phyloP scores from a whole-genome alignment of 805 yeast genomes.

The Hanseniaspora singularis region DNA sequence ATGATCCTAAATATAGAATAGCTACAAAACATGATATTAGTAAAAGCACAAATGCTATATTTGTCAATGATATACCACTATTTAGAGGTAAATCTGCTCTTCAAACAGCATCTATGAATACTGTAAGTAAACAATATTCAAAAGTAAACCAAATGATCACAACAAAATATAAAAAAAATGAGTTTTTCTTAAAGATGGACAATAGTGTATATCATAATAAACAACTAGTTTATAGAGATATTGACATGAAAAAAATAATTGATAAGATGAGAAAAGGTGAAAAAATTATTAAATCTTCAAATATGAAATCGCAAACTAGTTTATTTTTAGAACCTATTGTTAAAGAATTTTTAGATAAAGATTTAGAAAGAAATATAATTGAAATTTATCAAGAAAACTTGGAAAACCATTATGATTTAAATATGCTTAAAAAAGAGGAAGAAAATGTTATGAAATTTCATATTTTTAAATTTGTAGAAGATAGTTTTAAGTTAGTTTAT shows the following conservation, averaged over 20 bases:
- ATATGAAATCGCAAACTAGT: neutral
- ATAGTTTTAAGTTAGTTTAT: neutral
- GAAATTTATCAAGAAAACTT: neutral
- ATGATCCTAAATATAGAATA: conserved; percentile 8
- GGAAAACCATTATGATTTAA: neutral
- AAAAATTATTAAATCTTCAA: neutral
- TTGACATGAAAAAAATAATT: neutral
- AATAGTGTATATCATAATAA: conserved; percentile 4
- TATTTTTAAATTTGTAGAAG: neutral
- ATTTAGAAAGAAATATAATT: neutral
- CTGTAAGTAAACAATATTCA: conserved; percentile 13
- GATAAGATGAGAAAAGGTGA: neutral
- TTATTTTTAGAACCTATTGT: conserved; percentile 6
- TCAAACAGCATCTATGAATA: conserved; percentile 10
- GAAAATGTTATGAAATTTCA: conserved; percentile 3
- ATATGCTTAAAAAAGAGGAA: neutral
- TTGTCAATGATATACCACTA: conserved; percentile 5
- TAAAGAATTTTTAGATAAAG: neutral
- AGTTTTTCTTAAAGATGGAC: conserved; percentile 6
- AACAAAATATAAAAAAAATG: conserved; percentile 9
- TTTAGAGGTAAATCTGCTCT: conserved; percentile 13
- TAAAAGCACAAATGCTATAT: neutral
- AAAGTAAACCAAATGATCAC: conserved; percentile 9
- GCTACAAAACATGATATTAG: conserved; percentile 7
- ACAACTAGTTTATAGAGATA: conserved; percentile 3